Percentiles rank a stretch among this genome's conserved stretches.
Conservation (phyloP, 805 yeast species). For the Ascoidea rubescens region DNA sequence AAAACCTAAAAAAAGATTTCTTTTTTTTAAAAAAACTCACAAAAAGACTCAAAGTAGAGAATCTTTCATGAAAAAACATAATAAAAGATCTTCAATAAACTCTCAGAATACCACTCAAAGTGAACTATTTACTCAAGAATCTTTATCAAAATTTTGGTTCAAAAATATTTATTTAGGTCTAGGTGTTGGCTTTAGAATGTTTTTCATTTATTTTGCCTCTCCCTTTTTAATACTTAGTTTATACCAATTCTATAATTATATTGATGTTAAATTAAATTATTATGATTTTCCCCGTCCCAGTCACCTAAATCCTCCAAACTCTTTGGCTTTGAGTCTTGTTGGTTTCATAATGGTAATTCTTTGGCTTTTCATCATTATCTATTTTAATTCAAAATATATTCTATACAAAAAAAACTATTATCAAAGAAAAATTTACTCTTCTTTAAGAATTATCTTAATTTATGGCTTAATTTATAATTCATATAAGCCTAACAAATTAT, state of each 20-base stretch:
- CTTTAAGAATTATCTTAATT: constrained; percentile 28
- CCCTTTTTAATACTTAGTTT: constrained; percentile 30
- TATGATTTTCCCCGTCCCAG: background rate
- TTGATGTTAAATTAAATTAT: background rate
- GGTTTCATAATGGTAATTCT: constrained; percentile 21
- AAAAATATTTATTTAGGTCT: constrained; percentile 16
- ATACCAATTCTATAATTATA: constrained; percentile 11
- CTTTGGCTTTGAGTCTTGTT: constrained; percentile 7
- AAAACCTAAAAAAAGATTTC: background rate
- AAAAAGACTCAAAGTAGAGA: background rate
- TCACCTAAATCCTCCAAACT: background rate
- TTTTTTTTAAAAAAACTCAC: too few species aligned
- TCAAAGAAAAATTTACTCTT: constrained; percentile 26
- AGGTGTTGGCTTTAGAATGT: constrained; percentile 22
- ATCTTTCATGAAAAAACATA: background rate
- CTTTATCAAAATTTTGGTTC: constrained; percentile 8
- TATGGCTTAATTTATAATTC: constrained; percentile 33
- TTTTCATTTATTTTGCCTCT: constrained; percentile 22
- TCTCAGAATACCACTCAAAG: background rate
- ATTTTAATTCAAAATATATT: background rate
- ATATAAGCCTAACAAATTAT: constrained; percentile 27
- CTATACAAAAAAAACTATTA: constrained; percentile 7
- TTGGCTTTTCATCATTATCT: constrained; percentile 15
- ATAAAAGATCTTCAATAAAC: background rate
- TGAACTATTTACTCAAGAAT: background rate